Base-by-base conservation (phyloP, 306 rosid species). In the Sicyos edulis region DNA sequence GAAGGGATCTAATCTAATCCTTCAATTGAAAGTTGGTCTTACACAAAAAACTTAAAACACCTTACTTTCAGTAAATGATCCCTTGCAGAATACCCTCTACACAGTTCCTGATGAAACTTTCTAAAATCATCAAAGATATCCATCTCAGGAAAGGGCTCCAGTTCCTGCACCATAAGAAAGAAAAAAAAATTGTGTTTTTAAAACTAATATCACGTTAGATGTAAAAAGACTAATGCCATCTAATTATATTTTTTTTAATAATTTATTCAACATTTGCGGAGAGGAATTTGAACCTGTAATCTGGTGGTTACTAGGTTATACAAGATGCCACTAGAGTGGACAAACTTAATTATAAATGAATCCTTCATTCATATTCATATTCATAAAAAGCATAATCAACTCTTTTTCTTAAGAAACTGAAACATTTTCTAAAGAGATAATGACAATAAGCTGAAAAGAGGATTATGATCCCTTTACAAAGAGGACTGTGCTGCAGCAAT, bases 81-180 rank as follows among this genome's bases (percentile, higher is more conserved):
- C 55, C 91, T 86, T 19, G 90, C 75, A 67, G 96, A 92, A 83
- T 87, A 87, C 55, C 78, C 82, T 63, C 19, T 84, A 79, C 92
- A 86, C 82, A 92, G 80, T 74, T 88, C 88, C 82, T 85, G 82
- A 67, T 85, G 96, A 72, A 92, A 92, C 53, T 77, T 88, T 74
- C 86, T 76, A 50, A 88, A 82, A 71, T 75, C 84, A 55, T 88
- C 83, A 56, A 92, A 92, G 73, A 85, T 82, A 75, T 83, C 78
- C 32, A 86, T 71, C 77, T 86, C 89, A 19, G 98, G 98, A 71
- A 92, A 85, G 65, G 96, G 91, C 76, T 90, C 96, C 82, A 92
- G 77, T 78, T 90, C 96, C 98, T 92, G 76, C 49, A 22, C 42
- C 56, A 47, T 12, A 14, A 51, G 42, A 67, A 64, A 2, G 29